These are phyloP conservation scores for Camellia oleifera DNA, from an alignment of 179 eudicot species.

Conservation along the genomic window DNA sequence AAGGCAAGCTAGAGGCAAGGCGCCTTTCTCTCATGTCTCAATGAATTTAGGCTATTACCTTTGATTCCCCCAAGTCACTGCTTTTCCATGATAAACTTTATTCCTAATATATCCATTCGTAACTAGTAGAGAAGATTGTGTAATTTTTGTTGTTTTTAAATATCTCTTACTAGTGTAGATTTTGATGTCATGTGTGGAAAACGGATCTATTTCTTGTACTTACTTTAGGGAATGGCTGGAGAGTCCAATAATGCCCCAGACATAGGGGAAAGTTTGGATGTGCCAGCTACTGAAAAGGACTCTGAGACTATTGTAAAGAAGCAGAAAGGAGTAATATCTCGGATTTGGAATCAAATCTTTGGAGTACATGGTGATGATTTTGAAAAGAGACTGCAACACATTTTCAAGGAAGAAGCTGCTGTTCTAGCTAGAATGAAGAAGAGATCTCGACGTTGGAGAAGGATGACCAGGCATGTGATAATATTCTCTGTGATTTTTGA, in stretches of 20 bases:
- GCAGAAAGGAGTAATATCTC: constrained; percentile 51
- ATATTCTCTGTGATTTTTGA: constrained; percentile 51
- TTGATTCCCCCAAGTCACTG: not conserved
- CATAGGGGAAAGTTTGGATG: constrained; percentile 23
- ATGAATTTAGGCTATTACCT: not conserved
- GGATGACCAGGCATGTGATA: constrained; percentile 48
- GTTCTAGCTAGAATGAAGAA: constrained; percentile 55
- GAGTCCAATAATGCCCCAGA: constrained; percentile 37
- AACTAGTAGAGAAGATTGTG: not conserved
- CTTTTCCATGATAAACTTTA: not conserved
- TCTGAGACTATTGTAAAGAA: constrained; percentile 23
- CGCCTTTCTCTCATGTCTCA: no score
- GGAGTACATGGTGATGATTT: constrained; percentile 57
- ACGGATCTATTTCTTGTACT: not conserved
- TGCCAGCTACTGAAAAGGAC: constrained; percentile 24
- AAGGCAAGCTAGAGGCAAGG: no score
- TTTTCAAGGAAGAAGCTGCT: constrained; percentile 67
- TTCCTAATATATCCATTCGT: not conserved
- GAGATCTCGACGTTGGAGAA: constrained; percentile 54
- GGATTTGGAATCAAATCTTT: constrained; percentile 64
- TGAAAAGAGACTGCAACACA: constrained; percentile 59
- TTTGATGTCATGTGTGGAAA: not conserved
- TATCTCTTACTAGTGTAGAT: constrained; percentile 3
- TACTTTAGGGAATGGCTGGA: constrained; percentile 43
- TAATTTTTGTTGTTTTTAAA: not conserved